These are phyloP conservation scores for Nothophaeocryptopus gaeumannii DNA, from an alignment of 2,329 filamentous ascomycete species.

Conservation along the genomic window DNA sequence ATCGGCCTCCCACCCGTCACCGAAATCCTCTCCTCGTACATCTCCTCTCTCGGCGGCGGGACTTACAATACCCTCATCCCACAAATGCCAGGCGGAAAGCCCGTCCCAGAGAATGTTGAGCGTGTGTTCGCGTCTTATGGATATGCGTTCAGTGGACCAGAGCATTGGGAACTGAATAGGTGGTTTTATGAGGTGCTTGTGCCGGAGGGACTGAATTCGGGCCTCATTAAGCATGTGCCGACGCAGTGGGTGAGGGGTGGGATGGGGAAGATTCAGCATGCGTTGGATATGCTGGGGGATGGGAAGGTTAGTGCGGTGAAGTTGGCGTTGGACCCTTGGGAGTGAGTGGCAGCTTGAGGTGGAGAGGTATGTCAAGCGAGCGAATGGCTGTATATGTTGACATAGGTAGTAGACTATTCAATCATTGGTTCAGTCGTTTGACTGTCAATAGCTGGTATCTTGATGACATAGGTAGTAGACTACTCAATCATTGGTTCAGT, in stretches of 20 bases:
- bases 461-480: no score
- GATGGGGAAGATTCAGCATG: not conserved
- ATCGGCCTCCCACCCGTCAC: slow-evolving; percentile 1
- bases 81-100: not conserved
- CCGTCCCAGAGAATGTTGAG: not conserved
- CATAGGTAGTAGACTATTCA: no score
- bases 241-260: not conserved
- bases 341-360: not conserved
- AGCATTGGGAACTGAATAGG: not conserved
- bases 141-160: not conserved
- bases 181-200: not conserved
- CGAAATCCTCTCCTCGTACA: not conserved
- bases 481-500: no score
- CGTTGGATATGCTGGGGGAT: not conserved
- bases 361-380: no score
- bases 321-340: not conserved
- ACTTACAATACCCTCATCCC: slow-evolving; percentile 1
- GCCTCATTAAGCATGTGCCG: not conserved
- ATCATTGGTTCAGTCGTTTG: no score
- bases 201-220: not conserved
- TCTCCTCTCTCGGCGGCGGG: not conserved
- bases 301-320: not conserved
- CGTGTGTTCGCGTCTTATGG: not conserved
- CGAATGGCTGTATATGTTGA: no score
- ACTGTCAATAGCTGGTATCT: no score